Percentiles rank a stretch among this genome's conserved stretches.
These are phyloP conservation scores for Waitea zeae DNA, from an alignment of 1,284 basidiomycete genomes.

Conservation along the genomic window DNA sequence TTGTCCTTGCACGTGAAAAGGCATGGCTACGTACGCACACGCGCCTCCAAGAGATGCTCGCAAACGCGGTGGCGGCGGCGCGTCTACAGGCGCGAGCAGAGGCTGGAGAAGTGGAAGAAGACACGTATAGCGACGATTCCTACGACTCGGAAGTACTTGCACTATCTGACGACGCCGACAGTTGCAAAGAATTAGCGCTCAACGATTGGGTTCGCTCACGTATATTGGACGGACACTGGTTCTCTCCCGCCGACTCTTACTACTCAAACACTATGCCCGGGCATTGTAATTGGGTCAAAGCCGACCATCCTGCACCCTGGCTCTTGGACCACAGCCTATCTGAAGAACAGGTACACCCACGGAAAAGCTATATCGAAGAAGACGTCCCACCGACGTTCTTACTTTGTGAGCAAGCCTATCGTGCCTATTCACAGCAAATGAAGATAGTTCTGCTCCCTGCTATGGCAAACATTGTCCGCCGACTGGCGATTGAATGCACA, in stretches of 20 bases:
- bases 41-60: conserved; percentile 42
- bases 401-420: conserved; percentile 40
- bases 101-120: conserved; percentile 17
- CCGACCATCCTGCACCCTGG: conserved; percentile 56
- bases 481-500: conserved; percentile 41
- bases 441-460: conserved; percentile 38
- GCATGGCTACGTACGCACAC: conserved; percentile 49
- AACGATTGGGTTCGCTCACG: conserved; percentile 55
- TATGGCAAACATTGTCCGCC: conserved; percentile 48
- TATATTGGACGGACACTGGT: conserved; percentile 58
- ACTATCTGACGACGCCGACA: conserved; percentile 37
- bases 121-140: conserved; percentile 29
- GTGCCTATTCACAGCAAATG: conserved; percentile 36
- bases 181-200: conserved; percentile 45
- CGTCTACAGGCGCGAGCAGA: conserved; percentile 20
- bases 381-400: conserved; percentile 34
- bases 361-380: conserved; percentile 20
- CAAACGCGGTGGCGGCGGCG: conserved; percentile 45
- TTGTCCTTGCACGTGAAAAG: conserved; percentile 44
- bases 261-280: conserved; percentile 24
- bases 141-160: conserved; percentile 42
- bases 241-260: conserved; percentile 52
- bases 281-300: conserved; percentile 22
- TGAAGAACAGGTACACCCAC: conserved; percentile 28
- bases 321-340: conserved; percentile 17